Evolutionary conservation across 306 rosid genomes (phyloP), one percentile per base, ranked within the genome.

Genomic region (Gleditsia sinensis): DNA sequence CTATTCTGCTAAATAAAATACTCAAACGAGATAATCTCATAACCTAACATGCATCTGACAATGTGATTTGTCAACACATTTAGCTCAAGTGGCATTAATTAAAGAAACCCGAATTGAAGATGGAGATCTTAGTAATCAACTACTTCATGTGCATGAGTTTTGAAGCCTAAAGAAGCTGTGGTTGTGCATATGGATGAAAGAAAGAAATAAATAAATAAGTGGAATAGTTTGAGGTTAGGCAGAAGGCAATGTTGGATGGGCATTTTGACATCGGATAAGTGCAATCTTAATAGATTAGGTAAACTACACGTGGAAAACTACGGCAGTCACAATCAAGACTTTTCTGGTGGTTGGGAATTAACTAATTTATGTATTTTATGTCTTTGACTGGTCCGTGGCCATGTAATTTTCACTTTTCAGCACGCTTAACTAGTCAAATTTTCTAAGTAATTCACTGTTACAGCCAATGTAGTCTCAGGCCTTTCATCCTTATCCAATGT

Each of bases 301-400:
- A 54, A 75, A 75, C 80, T 75, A 80, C 84, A 75, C 84, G 84
- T 69, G 77, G 80, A 80, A 75, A 80, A 80, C 84, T 69, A 75
- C 73, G 3, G 60, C 21, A 51, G 84, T 80, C 84, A 24, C 76
- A 33, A 43, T 80, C 84, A 51, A 40, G 68, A 69, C 62, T 75
- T 36, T 57, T 69, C 51, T 68, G 54, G 23, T 37, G 1, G 66
- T 59, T 49, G 79, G 62, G 30, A 37, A 59, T 30, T 27, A 59
- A 28, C 62, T 11, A 61, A 61, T 36, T 19, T 61, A 46, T 61
- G 0, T 62, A 19, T 62, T 36, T 2, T 9, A 6, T 73, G 59
- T 49, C 28, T 74, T 71, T 78, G 82, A 78, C 82, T 42, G n/a
- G 77, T 74, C 69, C 54, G 43, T 40, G 12, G 48, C 49, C 20